These are phyloP conservation scores for Gracilaria gracilis DNA, from an alignment of 23 red algal genomes.

Conservation along the genomic window DNA sequence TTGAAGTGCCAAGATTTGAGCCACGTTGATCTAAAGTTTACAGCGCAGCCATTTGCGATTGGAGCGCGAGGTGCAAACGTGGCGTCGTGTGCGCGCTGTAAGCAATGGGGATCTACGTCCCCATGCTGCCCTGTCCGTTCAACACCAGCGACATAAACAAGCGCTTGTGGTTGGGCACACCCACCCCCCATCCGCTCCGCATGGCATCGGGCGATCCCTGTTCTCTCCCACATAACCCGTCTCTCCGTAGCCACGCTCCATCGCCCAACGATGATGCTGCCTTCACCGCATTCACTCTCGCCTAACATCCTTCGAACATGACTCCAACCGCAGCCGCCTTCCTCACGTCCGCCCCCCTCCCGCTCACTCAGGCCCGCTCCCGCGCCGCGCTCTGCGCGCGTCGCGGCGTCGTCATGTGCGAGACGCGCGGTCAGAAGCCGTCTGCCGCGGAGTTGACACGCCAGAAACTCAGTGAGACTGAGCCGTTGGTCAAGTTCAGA, in stretches of 20 bases:
- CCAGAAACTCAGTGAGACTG: slow-evolving; percentile 36
- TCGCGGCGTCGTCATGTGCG: background rate
- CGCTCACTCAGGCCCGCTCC: background rate
- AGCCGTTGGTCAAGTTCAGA: slow-evolving; percentile 82
- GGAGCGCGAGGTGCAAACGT: background rate
- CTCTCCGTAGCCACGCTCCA: too few species aligned
- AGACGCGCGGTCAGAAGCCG: background rate
- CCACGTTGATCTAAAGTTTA: too few species aligned
- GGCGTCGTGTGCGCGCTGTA: background rate
- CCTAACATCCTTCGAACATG: too few species aligned
- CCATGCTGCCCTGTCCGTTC: background rate
- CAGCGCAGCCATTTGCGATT: too few species aligned
- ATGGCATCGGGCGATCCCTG: too few species aligned
- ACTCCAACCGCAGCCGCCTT: background rate
- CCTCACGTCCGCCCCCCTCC: background rate
- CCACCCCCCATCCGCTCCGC: too few species aligned
- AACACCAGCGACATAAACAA: background rate
- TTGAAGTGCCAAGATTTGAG: too few species aligned
- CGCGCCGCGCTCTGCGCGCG: background rate
- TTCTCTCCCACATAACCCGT: too few species aligned
- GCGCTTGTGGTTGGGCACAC: too few species aligned
- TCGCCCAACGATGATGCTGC: too few species aligned
- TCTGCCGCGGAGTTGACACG: slow-evolving; percentile 63
- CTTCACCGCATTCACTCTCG: too few species aligned
- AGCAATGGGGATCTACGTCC: too few species aligned